Conservation (phyloP, 2,329 filamentous ascomycete genomes). For the Diaporthe eres region DNA sequence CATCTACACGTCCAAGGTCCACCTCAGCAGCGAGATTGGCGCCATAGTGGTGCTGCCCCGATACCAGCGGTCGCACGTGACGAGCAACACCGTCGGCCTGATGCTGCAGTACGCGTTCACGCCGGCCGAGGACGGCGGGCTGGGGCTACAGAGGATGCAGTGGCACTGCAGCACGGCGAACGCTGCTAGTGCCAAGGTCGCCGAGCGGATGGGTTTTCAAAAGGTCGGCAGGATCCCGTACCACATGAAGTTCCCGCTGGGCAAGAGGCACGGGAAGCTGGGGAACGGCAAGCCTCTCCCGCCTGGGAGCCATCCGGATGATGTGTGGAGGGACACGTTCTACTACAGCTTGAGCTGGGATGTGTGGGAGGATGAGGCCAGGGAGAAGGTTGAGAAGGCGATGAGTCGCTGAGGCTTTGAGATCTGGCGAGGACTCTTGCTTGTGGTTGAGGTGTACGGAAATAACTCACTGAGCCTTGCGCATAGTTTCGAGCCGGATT, state of each 20-base stretch:
- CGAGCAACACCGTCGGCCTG: slow-evolving; percentile 52
- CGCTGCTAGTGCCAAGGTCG: slow-evolving; percentile 46
- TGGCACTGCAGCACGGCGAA: slow-evolving; percentile 52
- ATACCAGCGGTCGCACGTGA: slow-evolving; percentile 54
- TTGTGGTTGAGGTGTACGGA: background rate
- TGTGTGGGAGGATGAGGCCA: slow-evolving; percentile 46
- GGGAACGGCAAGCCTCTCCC: slow-evolving; percentile 47
- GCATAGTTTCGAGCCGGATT: too few species aligned
- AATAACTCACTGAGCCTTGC: too few species aligned
- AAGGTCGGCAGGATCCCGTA: slow-evolving; percentile 52
- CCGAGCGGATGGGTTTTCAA: slow-evolving; percentile 52
- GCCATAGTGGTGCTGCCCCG: slow-evolving; percentile 52
- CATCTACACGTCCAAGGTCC: slow-evolving; percentile 43
- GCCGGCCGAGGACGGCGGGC: slow-evolving; percentile 41
- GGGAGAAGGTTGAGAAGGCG: slow-evolving; percentile 43
- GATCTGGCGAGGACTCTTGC: background rate
- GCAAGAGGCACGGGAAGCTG: slow-evolving; percentile 44
- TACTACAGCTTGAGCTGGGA: slow-evolving; percentile 50
- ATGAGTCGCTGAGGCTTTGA: slow-evolving; percentile 33
- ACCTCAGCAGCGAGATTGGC: slow-evolving; percentile 50
- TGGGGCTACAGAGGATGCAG: slow-evolving; percentile 50
- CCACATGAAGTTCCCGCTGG: slow-evolving; percentile 48
- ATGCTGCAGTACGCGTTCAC: slow-evolving; percentile 49
- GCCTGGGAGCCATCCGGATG: slow-evolving; percentile 44
- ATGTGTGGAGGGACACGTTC: slow-evolving; percentile 48